Evolutionary conservation across 139 green algal genomes (phyloP).

Genomic region (Eudorina sp.): DNA sequence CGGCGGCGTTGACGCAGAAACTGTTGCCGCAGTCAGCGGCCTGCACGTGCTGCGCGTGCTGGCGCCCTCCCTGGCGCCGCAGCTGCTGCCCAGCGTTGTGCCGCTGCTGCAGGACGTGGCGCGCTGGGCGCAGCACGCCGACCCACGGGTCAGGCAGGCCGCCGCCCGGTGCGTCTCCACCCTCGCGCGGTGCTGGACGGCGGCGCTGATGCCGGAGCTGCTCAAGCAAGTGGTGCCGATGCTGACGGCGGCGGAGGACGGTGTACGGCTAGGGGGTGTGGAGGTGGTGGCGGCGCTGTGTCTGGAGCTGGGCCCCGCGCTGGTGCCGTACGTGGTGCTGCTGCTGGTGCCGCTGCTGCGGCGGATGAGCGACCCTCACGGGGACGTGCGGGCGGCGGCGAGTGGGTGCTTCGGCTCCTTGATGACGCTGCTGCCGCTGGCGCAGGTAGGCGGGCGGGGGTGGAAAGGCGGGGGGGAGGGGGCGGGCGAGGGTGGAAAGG

Average conservation of each 20-base stretch:
- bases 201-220: constrained; percentile 69
- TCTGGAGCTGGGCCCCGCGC: constrained; percentile 41
- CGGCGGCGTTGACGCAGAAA: background rate
- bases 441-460: constrained; percentile 57
- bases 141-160: constrained; percentile 58
- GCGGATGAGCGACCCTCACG: constrained; percentile 87
- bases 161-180: constrained; percentile 50
- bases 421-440: constrained; percentile 91
- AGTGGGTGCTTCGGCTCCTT: constrained; percentile 85
- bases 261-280: constrained; percentile 61
- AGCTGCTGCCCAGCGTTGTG: constrained; percentile 64
- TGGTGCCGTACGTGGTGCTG: constrained; percentile 84
- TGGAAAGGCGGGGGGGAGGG: background rate
- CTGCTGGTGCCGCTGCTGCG: constrained; percentile 92
- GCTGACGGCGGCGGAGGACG: constrained; percentile 45
- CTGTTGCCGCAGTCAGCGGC: constrained; percentile 8
- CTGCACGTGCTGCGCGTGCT: constrained; percentile 84
- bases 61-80: constrained; percentile 63
- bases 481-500: background rate
- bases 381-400: constrained; percentile 70
- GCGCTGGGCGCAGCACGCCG: constrained; percentile 56
- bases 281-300: constrained; percentile 48
- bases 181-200: constrained; percentile 58
- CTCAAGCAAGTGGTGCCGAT: constrained; percentile 70
- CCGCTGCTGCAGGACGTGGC: constrained; percentile 71